These are phyloP conservation scores for Anthostomella pinea DNA, from an alignment of 2,329 filamentous ascomycete species.

Conservation along the genomic window DNA sequence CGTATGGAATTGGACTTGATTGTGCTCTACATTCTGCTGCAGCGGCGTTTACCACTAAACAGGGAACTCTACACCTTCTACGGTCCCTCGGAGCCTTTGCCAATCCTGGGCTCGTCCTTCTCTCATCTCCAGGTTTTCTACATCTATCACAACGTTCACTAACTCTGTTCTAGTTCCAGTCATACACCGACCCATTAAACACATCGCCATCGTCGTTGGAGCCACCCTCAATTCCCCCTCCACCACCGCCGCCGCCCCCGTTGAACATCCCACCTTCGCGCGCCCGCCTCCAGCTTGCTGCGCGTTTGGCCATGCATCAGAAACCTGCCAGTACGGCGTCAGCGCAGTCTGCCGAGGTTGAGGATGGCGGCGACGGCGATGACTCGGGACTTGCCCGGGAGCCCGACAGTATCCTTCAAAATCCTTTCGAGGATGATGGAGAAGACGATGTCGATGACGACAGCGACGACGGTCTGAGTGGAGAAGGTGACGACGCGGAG, in stretches of 20 bases:
- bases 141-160: no score
- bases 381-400: conserved; percentile 23
- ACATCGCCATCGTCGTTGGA: conserved; percentile 46
- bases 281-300: conserved; percentile 86
- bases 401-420: conserved; percentile 25
- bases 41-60: no score
- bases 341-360: conserved; percentile 37
- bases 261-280: conserved; percentile 84
- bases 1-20: no score
- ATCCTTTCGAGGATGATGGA: conserved; percentile 41
- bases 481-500: conserved; percentile 37
- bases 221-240: conserved; percentile 57
- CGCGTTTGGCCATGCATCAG: conserved; percentile 73
- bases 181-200: conserved; percentile 56
- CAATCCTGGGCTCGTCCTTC: no score
- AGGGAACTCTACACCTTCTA: no score
- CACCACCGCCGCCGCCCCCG: conserved; percentile 69
- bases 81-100: no score
- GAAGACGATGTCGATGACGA: conserved; percentile 54
- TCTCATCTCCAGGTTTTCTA: no score
- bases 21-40: no score
- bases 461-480: conserved; percentile 37
- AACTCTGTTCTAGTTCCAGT: conserved; percentile 48
- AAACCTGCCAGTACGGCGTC: conserved; percentile 53
- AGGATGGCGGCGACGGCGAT: conserved; percentile 39